A percentile compares a stretch with the other conserved stretches of the same genome.
Conservation (phyloP, 2,329 filamentous ascomycete species). For the Macrophomina tecta region DNA sequence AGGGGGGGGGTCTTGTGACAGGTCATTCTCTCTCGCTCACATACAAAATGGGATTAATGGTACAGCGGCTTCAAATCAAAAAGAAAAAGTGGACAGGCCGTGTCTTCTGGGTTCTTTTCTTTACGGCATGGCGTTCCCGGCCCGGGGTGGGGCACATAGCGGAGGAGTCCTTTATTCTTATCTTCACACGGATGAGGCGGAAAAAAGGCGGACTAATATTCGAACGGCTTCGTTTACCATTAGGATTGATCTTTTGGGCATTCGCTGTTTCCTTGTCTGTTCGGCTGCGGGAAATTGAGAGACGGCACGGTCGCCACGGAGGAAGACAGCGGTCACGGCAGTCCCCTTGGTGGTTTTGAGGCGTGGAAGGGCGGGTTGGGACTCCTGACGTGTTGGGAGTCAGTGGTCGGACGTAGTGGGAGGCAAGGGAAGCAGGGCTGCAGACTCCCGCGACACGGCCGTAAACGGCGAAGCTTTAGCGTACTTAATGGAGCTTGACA, state of each 20-base stretch:
- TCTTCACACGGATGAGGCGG: background rate
- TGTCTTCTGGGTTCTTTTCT: background rate
- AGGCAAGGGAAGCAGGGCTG: no score
- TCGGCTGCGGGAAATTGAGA: background rate
- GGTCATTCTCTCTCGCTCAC: background rate
- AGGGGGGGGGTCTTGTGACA: no score
- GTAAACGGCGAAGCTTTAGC: no score
- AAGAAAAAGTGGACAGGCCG: conserved; percentile 8
- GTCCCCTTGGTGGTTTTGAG: no score
- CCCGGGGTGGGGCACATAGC: conserved; percentile 20
- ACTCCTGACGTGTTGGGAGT: no score
- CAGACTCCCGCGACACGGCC: no score
- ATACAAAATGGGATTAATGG: background rate
- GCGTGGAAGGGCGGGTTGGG: no score
- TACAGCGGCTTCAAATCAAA: background rate
- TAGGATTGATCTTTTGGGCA: background rate
- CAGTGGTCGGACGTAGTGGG: no score
- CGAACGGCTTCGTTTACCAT: background rate
- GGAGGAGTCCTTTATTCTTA: conserved; percentile 15
- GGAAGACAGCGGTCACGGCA: no score
- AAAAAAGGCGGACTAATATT: background rate
- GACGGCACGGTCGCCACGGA: no score
- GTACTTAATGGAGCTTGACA: background rate
- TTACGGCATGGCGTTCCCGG: conserved; percentile 22
- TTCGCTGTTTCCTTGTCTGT: background rate